Evolutionary conservation across 1,139 yeast genomes (phyloP), one percentile per base, ranked within the genome.

Genomic region (Pichia sorboxylosa): DNA sequence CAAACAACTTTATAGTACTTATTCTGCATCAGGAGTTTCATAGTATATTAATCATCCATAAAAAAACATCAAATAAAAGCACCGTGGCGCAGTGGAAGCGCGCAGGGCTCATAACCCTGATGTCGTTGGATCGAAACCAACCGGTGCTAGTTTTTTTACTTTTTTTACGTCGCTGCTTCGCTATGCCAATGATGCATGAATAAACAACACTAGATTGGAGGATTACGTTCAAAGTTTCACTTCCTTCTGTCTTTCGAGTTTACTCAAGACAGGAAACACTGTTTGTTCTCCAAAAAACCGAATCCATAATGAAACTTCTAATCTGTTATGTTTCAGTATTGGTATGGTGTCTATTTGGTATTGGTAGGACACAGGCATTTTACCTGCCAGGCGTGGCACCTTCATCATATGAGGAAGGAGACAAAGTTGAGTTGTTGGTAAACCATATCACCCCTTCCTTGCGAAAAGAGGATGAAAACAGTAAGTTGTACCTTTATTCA

Each of bases 81-180:
- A 45, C 42, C 48, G 47, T 45, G 47, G 48, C 48, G 47, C 48
- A 45, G 48, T 40, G 48, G 48, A 44, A 45, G 48, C 47, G 48
- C 48, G 48, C 47, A 43, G 48, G 56, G 58, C 58, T 53, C 58
- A 83, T 84, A 84, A 84, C 95, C 94, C 94, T 82, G 94, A 83
- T 79, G 94, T 82, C 94, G 92, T 76, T 69, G 92, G 94, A 84
- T 84, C 95, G 94, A 84, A 82, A 84, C 95, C 87, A 69, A 77
- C 92, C 90, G 81, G 81, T 92, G 94, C 94, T 83, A 82, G 31
- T 38, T 43, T 52, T 55, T 46, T 47, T 42, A 37, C 25, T 17
- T 14, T 17, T 17, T 28, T 30, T 30, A n/a, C 19, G 14, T 13
- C 13, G 22, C 11, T 8, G 22, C 22, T 19, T 19, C 2, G 22